These are phyloP conservation scores for Ganoderma lingzhi DNA, from an alignment of 1,284 basidiomycete species.

Conservation along the genomic window DNA sequence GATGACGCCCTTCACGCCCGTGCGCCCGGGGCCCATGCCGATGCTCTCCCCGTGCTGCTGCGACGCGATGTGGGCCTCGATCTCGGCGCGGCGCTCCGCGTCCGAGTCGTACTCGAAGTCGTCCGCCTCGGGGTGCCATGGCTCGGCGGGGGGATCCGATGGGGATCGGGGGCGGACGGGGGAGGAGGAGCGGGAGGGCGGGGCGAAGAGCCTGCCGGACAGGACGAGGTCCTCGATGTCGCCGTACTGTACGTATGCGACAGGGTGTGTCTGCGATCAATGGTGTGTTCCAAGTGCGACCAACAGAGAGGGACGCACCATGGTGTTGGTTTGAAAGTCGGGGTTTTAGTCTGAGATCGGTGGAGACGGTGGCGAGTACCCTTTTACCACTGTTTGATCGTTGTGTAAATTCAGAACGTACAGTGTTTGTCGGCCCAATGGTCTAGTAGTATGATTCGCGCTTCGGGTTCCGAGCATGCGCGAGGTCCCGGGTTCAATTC, in stretches of 20 bases:
- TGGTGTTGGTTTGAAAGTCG: slow-evolving; percentile 2
- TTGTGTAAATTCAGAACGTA: no score
- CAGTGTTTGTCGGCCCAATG: slow-evolving; percentile 19
- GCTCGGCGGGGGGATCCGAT: slow-evolving; percentile 35
- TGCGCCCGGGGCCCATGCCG: slow-evolving; percentile 85
- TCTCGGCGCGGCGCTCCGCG: slow-evolving; percentile 41
- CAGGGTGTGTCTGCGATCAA: not conserved
- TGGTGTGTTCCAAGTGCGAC: not conserved
- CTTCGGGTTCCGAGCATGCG: slow-evolving; percentile 26
- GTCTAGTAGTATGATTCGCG: slow-evolving; percentile 32
- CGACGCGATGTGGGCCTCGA: slow-evolving; percentile 38
- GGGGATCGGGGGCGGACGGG: slow-evolving; percentile 65
- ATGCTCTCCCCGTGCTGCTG: slow-evolving; percentile 52
- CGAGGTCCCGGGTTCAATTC: slow-evolving; percentile 32
- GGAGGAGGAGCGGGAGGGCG: slow-evolving; percentile 50
- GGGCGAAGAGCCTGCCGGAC: slow-evolving; percentile 78
- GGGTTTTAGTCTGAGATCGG: not conserved
- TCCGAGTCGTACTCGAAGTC: slow-evolving; percentile 60
- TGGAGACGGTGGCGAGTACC: not conserved
- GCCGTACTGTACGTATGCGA: slow-evolving; percentile 33
- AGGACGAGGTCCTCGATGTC: slow-evolving; percentile 77
- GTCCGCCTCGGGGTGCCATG: slow-evolving; percentile 43
- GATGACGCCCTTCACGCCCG: slow-evolving; percentile 86
- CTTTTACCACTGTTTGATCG: no score
- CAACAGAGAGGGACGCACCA: not conserved